Evolutionary conservation across 2,329 filamentous ascomycete genomes (phyloP), one percentile per base, ranked within the genome.

Genomic region (Dactylellina cionopaga): DNA sequence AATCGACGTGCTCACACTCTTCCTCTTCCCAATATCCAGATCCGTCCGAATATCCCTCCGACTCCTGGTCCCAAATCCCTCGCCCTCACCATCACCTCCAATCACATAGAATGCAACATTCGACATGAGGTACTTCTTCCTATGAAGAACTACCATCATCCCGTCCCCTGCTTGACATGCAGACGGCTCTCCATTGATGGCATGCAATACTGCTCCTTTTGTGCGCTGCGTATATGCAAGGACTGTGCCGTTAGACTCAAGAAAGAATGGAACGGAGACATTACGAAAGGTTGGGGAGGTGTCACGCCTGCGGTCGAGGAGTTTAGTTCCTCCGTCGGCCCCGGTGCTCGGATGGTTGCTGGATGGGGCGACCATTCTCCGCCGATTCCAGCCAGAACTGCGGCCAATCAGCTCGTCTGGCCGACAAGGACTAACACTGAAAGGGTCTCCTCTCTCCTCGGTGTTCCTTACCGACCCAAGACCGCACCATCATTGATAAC

Each of bases 181-280:
- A 29, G 69, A 37, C 35, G 55, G 17, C 41, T 74, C 37, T 35
- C 63, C 27, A 24, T 41, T 13, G 69, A 74, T 22, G 69, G 69
- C 19, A 74, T 74, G 69, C 56, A 56, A 17, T 65, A 66, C 31
- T 74, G 69, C 17, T 31, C 55, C n/a, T 66, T 62, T 31, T 74
- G 69, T 37, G 31, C 69, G 1, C 39, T 74, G 2, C 69, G 69
- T 11, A 66, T 74, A 29, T 74, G 69, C 55, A 62, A 55, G 22
- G 55, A 68, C 19, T 74, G 69, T 24, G 63, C 62, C 3, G 15
- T 41, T 22, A 49, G 63, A 25, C 56, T 74, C 13, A 66, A 52
- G 33, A 74, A 66, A 49, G 69, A 74, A n/a, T 74, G 69, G 69
- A 43, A 68, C 13, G 69, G 68, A 15, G 69, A 74, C 33, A 68